A percentile compares a stretch with the other conserved stretches of the same genome.
These are phyloP conservation scores for Gynandropsis gynandra DNA, from an alignment of 345 rosid species.

Conservation along the genomic window DNA sequence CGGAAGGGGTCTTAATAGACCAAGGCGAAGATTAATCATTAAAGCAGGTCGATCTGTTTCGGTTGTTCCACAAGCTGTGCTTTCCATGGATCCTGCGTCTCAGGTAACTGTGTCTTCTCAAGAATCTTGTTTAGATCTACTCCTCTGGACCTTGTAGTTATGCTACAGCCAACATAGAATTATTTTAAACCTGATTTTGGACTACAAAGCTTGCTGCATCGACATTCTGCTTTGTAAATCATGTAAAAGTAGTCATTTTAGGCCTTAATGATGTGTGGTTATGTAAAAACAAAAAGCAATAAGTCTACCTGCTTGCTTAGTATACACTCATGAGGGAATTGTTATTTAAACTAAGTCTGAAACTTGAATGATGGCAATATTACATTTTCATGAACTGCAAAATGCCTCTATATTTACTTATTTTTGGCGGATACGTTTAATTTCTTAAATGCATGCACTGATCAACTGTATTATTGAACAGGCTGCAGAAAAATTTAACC, in stretches of 20 bases:
- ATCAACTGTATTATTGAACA: slow-evolving; percentile 36
- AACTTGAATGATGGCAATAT: not conserved
- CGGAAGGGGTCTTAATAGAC: slow-evolving; percentile 36
- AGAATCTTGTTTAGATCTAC: not conserved
- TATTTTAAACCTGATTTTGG: too few species aligned
- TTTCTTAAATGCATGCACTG: slow-evolving; percentile 21
- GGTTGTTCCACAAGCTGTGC: slow-evolving; percentile 51
- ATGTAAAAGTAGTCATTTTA: not conserved
- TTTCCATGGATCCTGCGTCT: slow-evolving; percentile 62
- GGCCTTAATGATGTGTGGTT: slow-evolving; percentile 7
- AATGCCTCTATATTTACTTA: too few species aligned
- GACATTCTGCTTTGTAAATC: not conserved
- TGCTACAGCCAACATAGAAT: too few species aligned
- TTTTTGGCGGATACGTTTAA: too few species aligned
- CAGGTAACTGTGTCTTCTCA: slow-evolving; percentile 37
- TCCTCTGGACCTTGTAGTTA: too few species aligned
- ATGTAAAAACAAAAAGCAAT: too few species aligned
- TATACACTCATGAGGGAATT: not conserved
- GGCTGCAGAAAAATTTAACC: slow-evolving; percentile 60
- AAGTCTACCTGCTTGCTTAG: slow-evolving; percentile 13
- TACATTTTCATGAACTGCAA: slow-evolving; percentile 4
- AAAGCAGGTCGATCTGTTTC: slow-evolving; percentile 33
- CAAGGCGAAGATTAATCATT: slow-evolving; percentile 28
- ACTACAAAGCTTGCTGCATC: too few species aligned
- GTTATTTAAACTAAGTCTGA: not conserved